phyloP scores from a whole-genome alignment of 2,329 filamentous ascomycete species.

The Neopestalotiopsis sp. region DNA sequence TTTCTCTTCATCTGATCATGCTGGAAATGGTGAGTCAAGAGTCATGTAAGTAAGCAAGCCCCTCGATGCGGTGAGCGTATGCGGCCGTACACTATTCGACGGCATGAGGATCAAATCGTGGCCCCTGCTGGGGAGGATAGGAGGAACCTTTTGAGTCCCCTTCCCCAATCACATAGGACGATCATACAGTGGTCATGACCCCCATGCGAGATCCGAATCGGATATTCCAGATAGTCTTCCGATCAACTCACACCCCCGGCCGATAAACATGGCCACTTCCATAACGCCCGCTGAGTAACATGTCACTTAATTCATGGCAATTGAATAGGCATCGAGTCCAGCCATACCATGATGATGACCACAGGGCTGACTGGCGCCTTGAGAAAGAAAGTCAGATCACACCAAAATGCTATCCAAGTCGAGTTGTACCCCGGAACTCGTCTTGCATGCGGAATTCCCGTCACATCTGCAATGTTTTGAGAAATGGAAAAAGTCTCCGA shows the following conservation, averaged over 20 bases:
- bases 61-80: background rate
- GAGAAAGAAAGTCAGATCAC: too few relatives aligned
- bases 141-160: too few relatives aligned
- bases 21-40: background rate
- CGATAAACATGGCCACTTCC: too few relatives aligned
- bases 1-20: background rate
- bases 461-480: background rate
- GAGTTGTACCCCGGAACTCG: background rate
- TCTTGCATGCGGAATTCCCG: background rate
- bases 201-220: background rate
- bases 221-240: too few relatives aligned
- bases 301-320: too few relatives aligned
- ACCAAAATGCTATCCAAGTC: background rate
- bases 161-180: background rate
- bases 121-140: background rate
- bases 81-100: background rate
- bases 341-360: too few relatives aligned
- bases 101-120: background rate
- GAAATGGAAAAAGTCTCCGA: background rate
- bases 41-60: background rate
- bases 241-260: too few relatives aligned
- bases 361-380: too few relatives aligned
- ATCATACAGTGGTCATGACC: background rate
- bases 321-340: too few relatives aligned
- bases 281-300: too few relatives aligned